Evolutionary conservation across 2,329 filamentous ascomycete species (phyloP).

Genomic region (Calonectria naviculata): DNA sequence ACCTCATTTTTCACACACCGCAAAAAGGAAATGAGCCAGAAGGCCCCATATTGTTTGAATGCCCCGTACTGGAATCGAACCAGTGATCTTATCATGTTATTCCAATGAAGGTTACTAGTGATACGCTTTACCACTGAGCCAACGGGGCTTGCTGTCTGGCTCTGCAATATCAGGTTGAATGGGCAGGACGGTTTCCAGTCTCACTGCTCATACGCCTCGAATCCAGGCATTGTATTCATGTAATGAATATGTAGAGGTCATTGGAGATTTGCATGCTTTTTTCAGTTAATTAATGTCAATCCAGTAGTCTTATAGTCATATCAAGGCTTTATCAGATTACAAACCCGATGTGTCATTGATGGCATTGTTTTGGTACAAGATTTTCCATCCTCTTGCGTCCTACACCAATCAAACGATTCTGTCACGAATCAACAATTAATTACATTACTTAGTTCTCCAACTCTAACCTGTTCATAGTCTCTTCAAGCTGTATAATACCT

Average conservation of each 20-base stretch:
- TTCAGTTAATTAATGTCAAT: no score
- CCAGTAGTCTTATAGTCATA: no score
- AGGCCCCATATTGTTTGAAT: not conserved
- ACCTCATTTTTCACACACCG: not conserved
- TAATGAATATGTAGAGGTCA: no score
- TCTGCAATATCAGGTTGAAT: not conserved
- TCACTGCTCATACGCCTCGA: not conserved
- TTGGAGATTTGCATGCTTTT: no score
- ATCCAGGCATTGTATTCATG: no score
- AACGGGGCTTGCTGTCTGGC: not conserved
- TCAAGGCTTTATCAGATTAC: no score
- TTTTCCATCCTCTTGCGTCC: no score
- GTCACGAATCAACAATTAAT: no score
- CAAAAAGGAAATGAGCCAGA: not conserved
- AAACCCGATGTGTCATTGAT: no score
- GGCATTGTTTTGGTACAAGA: no score
- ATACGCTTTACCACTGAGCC: not conserved
- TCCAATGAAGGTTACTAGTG: not conserved
- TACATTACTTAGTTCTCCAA: no score
- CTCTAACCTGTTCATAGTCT: not conserved
- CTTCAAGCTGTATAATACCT: not conserved
- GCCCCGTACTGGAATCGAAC: not conserved
- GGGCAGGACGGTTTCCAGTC: not conserved
- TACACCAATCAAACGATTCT: no score
- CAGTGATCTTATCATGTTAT: not conserved